A percentile compares a stretch with the other conserved stretches of the same genome.
phyloP scores from a whole-genome alignment of 2,329 filamentous ascomycete genomes.

The Cercospora janseana region DNA sequence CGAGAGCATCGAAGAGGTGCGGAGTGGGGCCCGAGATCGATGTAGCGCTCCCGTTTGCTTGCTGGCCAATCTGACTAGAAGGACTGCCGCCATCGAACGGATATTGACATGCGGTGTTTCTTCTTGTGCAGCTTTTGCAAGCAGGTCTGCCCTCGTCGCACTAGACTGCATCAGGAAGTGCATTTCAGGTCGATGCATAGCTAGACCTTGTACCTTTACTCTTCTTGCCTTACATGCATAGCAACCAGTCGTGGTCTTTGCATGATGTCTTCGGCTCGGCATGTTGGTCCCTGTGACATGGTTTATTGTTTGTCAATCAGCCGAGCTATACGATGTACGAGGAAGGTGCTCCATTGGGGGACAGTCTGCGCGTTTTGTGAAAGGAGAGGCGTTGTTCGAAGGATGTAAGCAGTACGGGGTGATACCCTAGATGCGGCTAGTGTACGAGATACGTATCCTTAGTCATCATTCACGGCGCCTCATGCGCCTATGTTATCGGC shows the following conservation, averaged over 20 bases:
- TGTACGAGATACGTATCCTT: conserved; percentile 15
- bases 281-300: conserved; percentile 18
- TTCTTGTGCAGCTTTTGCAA: conserved; percentile 31
- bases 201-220: conserved; percentile 34
- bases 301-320: neutral
- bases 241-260: conserved; percentile 32
- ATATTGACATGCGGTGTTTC: conserved; percentile 28
- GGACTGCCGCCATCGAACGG: conserved; percentile 4
- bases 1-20: conserved; percentile 29
- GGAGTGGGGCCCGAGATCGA: neutral
- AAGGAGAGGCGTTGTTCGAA: neutral
- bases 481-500: too few relatives aligned
- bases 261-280: conserved; percentile 33
- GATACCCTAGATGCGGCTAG: conserved; percentile 8
- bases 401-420: neutral
- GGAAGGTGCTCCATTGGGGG: neutral
- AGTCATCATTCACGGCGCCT: too few relatives aligned
- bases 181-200: neutral
- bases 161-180: conserved; percentile 13
- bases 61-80: neutral
- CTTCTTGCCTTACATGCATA: conserved; percentile 31
- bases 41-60: neutral
- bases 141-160: conserved; percentile 32
- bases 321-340: conserved; percentile 18
- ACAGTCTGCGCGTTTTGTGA: neutral